Evolutionary conservation across 2,329 filamentous ascomycete genomes (phyloP), one percentile per base, ranked within the genome.

Genomic region (Ophiostoma piceae): DNA sequence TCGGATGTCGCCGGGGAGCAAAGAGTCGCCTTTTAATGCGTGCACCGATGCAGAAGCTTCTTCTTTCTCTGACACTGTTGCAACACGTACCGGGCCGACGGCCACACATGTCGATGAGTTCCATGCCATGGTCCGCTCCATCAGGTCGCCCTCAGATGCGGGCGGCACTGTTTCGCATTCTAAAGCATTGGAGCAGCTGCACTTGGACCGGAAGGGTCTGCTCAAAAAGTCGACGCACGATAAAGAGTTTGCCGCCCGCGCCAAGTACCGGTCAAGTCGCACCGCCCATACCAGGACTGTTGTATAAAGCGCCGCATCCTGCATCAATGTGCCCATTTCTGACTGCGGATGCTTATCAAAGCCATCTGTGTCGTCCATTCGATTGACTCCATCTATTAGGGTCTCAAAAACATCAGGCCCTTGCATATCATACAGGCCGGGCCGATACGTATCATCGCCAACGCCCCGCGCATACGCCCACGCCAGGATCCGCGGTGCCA

Each of bases 1-100:
- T 39, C 74, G 74, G 11, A 74, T 72, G 43, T 74, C 73, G 43
- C 72, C 72, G 16, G 74, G 74, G 2, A 74, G 62, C 26, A 74
- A 68, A 14, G 70, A 65, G 54, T 70, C 39, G 6, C 69, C 26
- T 67, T 35, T 16, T 0, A 39, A 3, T 6, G 60, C 29, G 16
- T 64, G 60, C 29, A 12, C 11, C 6, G 60, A 35, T 19, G 29
- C 14, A 32, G 60, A n/a, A 1, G 6, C 60, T 37, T 64, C 16
- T 2, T 64, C 60, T 19, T 64, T 22, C 7, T 64, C 60, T 16
- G 16, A 16, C 7, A 9, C 14, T 19, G 32, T 14, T 3, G 8
- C 26, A 32, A 62, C 22, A 9, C 29, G 57, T 6, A 64, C 60
- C 32, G 60, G 60, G 11, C 60, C 60, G 5, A 64, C 60, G 1